Conservation (phyloP, 2,329 filamentous ascomycete species). For the Aspergillus caelatus region DNA sequence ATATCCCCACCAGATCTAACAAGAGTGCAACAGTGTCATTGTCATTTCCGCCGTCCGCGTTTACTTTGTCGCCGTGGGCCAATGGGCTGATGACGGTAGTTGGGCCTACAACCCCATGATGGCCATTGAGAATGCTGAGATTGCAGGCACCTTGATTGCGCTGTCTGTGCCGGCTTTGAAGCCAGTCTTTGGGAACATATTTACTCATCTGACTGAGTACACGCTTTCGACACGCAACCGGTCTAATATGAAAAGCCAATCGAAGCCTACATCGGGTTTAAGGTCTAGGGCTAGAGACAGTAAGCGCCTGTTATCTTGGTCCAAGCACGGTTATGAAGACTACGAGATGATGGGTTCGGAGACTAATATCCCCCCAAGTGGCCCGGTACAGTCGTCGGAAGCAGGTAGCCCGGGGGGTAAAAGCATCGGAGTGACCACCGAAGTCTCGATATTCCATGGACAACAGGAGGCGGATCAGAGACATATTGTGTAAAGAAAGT, state of each 20-base stretch:
- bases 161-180: conserved; percentile 56
- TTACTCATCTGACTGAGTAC: conserved; percentile 25
- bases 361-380: neutral
- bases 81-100: conserved; percentile 50
- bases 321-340: conserved; percentile 21
- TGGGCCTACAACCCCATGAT: conserved; percentile 58
- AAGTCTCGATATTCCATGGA: conserved; percentile 1
- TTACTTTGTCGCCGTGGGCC: conserved; percentile 52
- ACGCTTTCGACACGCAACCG: conserved; percentile 24
- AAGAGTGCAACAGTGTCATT: conserved; percentile 45
- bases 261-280: conserved; percentile 20
- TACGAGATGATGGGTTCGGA: conserved; percentile 34
- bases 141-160: conserved; percentile 54
- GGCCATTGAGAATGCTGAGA: conserved; percentile 54
- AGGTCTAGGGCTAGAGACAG: conserved; percentile 22
- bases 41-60: conserved; percentile 53
- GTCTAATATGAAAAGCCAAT: conserved; percentile 22
- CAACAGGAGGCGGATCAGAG: neutral
- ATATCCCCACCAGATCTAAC: conserved; percentile 5
- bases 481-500: neutral
- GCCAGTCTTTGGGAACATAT: conserved; percentile 44
- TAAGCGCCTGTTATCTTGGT: conserved; percentile 27
- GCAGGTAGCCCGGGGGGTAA: neutral
- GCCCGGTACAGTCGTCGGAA: neutral
- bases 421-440: neutral